Evolutionary conservation across 495 filamentous ascomycete genomes (phyloP).

Genomic region (Annulohypoxylon maeteangense): DNA sequence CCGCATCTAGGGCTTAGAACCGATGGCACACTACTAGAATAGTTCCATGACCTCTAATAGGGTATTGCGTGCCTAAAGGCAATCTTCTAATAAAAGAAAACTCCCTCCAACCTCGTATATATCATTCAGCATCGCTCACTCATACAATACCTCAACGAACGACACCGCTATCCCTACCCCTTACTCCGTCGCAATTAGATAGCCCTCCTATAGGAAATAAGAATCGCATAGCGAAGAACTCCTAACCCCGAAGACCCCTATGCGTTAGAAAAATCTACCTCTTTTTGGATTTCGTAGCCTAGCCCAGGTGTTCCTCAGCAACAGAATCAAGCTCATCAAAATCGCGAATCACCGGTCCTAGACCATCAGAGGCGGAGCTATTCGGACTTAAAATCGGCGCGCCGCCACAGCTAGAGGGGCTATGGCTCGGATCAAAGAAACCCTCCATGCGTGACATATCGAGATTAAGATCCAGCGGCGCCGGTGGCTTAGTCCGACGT

Average conservation of each 20-base stretch:
- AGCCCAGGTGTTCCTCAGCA: conserved; percentile 26
- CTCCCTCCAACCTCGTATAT: conserved; percentile 5
- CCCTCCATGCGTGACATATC: conserved; percentile 35
- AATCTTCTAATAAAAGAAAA: conserved; percentile 1
- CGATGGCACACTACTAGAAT: conserved; percentile 16
- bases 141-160: neutral
- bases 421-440: conserved; percentile 44
- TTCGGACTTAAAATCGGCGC: conserved; percentile 29
- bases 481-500: conserved; percentile 27
- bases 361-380: conserved; percentile 41
- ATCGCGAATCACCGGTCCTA: conserved; percentile 55
- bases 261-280: neutral
- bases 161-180: neutral
- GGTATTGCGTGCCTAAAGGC: conserved; percentile 16
- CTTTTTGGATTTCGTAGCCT: neutral
- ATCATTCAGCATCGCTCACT: neutral
- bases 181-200: neutral
- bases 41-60: conserved; percentile 20
- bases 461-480: conserved; percentile 36
- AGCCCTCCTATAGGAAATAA: neutral
- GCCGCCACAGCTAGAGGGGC: conserved; percentile 42
- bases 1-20: neutral
- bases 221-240: neutral
- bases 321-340: conserved; percentile 57
- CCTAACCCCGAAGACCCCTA: neutral